A percentile compares a stretch with the other conserved stretches of the same genome.
phyloP scores from a whole-genome alignment of 352 stramenopile genomes.

The Globisporangium paroecandrum region DNA sequence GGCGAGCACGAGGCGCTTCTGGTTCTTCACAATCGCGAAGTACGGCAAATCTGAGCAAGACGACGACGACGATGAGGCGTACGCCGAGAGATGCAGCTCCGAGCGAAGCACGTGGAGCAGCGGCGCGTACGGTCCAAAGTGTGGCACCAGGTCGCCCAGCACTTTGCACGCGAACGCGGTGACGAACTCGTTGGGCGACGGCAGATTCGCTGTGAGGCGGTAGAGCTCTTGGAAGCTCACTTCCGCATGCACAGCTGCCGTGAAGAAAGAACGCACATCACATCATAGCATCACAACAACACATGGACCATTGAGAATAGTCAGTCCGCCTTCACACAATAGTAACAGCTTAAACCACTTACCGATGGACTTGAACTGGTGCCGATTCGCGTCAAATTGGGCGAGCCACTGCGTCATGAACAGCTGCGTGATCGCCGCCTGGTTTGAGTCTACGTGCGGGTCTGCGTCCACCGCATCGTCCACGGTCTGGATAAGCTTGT shows the following conservation, averaged over 20 bases:
- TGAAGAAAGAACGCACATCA: background rate
- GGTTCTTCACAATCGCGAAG: slow-evolving; percentile 63
- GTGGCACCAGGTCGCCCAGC: slow-evolving; percentile 46
- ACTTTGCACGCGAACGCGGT: slow-evolving; percentile 57
- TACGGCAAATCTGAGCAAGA: slow-evolving; percentile 31
- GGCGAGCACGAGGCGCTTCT: slow-evolving; percentile 48
- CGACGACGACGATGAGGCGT: slow-evolving; percentile 17
- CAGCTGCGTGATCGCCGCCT: slow-evolving; percentile 46
- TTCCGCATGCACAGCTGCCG: slow-evolving; percentile 53
- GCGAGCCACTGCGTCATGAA: slow-evolving; percentile 65
- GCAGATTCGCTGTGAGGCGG: slow-evolving; percentile 49
- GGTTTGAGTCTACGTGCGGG: slow-evolving; percentile 47
- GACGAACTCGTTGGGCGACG: slow-evolving; percentile 53
- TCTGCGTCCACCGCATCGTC: slow-evolving; percentile 50
- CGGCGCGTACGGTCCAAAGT: slow-evolving; percentile 52
- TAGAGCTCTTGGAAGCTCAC: slow-evolving; percentile 64
- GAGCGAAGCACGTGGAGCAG: slow-evolving; percentile 41
- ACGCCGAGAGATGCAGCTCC: slow-evolving; percentile 46
- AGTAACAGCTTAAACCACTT: background rate
- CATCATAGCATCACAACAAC: background rate
- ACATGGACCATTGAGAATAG: background rate
- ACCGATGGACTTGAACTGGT: slow-evolving; percentile 68
- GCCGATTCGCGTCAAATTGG: slow-evolving; percentile 46
- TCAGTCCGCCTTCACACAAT: background rate
- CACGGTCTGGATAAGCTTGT: slow-evolving; percentile 51